Base-by-base conservation (phyloP, 371 early-diverging fungal genomes). In the Syncephalastrum monosporum region DNA sequence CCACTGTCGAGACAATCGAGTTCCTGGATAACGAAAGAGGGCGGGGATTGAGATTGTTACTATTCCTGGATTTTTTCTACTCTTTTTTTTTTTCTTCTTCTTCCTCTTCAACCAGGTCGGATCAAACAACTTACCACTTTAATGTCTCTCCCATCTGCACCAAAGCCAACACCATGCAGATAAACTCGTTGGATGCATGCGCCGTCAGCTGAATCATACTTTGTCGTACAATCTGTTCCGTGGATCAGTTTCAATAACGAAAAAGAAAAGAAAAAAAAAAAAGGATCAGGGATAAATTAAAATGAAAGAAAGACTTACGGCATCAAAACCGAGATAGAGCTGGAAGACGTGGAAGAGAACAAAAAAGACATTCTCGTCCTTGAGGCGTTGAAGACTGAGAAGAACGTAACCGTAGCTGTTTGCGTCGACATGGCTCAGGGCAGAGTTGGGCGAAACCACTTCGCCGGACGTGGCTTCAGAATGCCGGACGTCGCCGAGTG, bases 311-410 rank as follows among this genome's bases (percentile, higher is more conserved):
- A 13, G 15, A 51, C 73, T 61, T 76, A 79, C 80, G 19, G 80
- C 68, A 60, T 79, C 80, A 12, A 75, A 54, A 8, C 80, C 80
- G 25, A 74, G 62, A 24, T 72, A 70, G 42, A 73, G 55, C 45
- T 75, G 74, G 57, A 79, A 79, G n/a, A 75, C 59, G 13, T 74
- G 74, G 42, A 75, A 70, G 3, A 74, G 42, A 42, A 74, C 68
- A 46, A 79, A 75, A 53, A 79, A 79, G 7, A 79, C 57, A 50
- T 79, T 79, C 61, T 79, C 79, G 50, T 79, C 69, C 43, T 75
- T 73, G 4, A 75, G 53, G 41, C 75, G 68, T 53, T 64, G 47
- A 16, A 79, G 49, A 13, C 62, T 58, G 42, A 71, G 15, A 3
- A 64, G 43, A 8, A 63, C 54, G 25, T 52, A 61, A 3, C 44